Evolutionary conservation across 2,329 filamentous ascomycete genomes (phyloP).

Genomic region (Monosporascus sp.): DNA sequence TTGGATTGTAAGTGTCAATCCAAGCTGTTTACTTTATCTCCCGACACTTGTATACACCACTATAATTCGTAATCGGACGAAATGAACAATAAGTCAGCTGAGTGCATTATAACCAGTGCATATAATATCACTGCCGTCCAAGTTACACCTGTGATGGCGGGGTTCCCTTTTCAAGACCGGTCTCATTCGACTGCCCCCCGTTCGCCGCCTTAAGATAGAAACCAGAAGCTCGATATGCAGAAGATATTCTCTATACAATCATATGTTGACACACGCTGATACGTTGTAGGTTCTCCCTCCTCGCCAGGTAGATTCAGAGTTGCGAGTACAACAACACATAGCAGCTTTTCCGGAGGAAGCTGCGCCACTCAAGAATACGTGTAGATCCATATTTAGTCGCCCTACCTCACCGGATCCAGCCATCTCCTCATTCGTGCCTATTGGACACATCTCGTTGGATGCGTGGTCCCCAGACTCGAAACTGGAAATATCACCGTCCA

Average conservation of each 20-base stretch:
- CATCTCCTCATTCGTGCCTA: slow-evolving; percentile 16
- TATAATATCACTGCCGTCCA: too few species aligned
- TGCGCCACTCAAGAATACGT: slow-evolving; percentile 9
- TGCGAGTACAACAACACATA: slow-evolving; percentile 16
- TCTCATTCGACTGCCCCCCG: too few species aligned
- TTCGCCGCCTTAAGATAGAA: too few species aligned
- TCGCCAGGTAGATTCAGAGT: slow-evolving; percentile 3
- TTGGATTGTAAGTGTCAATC: not conserved
- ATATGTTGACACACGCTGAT: slow-evolving; percentile 11
- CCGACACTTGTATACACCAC: too few species aligned
- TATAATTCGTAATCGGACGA: too few species aligned
- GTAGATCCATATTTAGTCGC: slow-evolving; percentile 10
- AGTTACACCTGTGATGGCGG: too few species aligned
- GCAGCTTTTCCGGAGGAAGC: slow-evolving; percentile 11
- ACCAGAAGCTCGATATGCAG: too few species aligned
- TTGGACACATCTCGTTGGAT: slow-evolving; percentile 28
- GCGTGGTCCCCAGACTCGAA: slow-evolving; percentile 8
- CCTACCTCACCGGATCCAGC: slow-evolving; percentile 11
- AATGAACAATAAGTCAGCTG: too few species aligned
- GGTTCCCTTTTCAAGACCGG: too few species aligned
- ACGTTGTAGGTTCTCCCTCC: slow-evolving; percentile 8
- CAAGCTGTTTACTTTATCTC: too few species aligned
- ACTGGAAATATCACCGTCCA: slow-evolving; percentile 9
- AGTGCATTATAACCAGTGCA: too few species aligned
- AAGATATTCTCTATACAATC: slow-evolving; percentile 2